Percentiles rank a stretch among this genome's conserved stretches.
Evolutionary conservation across 2,329 filamentous ascomycete species (phyloP).

Genomic region (Clarireedia homoeocarpa): DNA sequence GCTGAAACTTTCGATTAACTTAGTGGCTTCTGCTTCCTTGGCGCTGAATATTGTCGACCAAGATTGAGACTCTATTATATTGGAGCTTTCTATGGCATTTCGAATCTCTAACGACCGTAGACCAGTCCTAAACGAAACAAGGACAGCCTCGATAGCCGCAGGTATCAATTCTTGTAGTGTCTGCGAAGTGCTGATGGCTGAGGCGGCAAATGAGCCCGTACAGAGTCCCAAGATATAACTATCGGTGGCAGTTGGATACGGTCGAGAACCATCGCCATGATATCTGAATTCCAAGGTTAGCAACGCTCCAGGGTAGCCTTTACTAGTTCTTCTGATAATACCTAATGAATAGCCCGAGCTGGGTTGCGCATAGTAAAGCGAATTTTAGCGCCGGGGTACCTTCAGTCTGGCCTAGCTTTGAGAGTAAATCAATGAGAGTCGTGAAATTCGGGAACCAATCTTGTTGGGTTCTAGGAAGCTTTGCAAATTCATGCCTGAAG

Average conservation of each 20-base stretch:
- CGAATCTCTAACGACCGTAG: background rate
- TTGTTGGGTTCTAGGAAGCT: background rate
- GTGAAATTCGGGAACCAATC: background rate
- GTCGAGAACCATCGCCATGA: background rate
- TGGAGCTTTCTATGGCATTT: background rate
- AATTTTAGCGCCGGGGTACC: background rate
- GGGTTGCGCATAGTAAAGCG: background rate
- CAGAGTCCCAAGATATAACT: background rate
- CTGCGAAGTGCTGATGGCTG: background rate
- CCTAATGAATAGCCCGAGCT: background rate
- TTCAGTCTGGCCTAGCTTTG: background rate
- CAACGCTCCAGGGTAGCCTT: background rate
- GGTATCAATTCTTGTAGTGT: background rate
- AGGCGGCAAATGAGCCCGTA: background rate
- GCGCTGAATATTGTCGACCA: background rate
- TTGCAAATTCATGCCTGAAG: background rate
- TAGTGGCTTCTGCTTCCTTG: background rate
- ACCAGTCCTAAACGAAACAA: background rate
- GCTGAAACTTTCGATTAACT: background rate
- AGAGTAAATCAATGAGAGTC: background rate
- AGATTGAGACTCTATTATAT: background rate
- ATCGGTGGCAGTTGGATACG: background rate
- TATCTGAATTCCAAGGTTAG: background rate
- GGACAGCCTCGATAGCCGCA: background rate
- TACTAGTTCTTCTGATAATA: background rate